Conservation (phyloP, 495 filamentous ascomycete genomes). For the Lophiotrema nucula region DNA sequence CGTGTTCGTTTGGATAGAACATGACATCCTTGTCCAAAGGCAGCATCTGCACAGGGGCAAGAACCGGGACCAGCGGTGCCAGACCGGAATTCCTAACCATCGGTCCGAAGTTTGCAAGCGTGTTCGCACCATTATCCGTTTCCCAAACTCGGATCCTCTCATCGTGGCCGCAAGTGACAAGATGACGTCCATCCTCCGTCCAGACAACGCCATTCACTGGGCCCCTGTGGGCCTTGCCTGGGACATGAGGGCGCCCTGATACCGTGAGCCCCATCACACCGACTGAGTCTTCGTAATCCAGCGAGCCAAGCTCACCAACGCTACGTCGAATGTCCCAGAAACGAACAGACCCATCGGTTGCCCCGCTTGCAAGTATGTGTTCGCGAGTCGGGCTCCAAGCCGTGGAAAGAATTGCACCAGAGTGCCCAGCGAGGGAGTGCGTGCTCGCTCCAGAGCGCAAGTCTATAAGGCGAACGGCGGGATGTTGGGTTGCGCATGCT, state of each 20-base stretch:
- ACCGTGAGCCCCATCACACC: conserved; percentile 53
- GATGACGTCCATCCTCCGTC: conserved; percentile 70
- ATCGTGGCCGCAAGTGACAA: conserved; percentile 81
- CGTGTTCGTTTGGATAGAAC: conserved; percentile 73
- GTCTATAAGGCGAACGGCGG: conserved; percentile 76
- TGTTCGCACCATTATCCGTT: conserved; percentile 73
- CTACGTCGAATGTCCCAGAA: conserved; percentile 81
- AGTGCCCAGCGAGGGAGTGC: conserved; percentile 75
- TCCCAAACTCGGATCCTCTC: conserved; percentile 82
- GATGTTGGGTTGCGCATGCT: conserved; percentile 79
- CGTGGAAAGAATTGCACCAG: conserved; percentile 67
- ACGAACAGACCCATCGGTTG: conserved; percentile 72
- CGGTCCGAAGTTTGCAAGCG: conserved; percentile 77
- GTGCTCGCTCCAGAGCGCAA: conserved; percentile 71
- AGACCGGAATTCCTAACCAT: conserved; percentile 69
- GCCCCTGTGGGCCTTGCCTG: conserved; percentile 68
- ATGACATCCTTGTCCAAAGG: conserved; percentile 59
- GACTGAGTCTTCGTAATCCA: conserved; percentile 79
- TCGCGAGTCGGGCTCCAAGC: conserved; percentile 77
- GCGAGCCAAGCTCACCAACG: conserved; percentile 65
- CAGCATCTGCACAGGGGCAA: conserved; percentile 55
- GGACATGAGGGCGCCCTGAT: conserved; percentile 47
- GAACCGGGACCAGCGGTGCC: conserved; percentile 60
- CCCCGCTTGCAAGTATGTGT: conserved; percentile 74
- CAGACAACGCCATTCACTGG: conserved; percentile 80